Evolutionary conservation across 345 rosid genomes (phyloP), one percentile per base, ranked within the genome.

Genomic region (Populus euphratica): DNA sequence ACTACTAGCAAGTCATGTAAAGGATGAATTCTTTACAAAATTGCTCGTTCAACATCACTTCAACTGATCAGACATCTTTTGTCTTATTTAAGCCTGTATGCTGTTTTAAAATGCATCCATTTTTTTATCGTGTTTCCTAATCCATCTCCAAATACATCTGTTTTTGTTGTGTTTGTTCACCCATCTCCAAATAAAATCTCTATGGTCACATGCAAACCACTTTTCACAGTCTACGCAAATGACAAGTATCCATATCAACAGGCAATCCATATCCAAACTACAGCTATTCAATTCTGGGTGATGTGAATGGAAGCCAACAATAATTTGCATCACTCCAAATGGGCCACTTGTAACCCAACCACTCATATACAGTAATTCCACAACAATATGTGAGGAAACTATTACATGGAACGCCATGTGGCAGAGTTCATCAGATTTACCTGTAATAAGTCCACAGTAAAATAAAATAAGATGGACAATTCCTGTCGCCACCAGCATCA

Each of bases 341-440:
- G 61, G 47, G 77, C 79, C 86, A 81, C 78, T 79, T 78, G 59
- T 73, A 75, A 73, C 79, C 61, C 65, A 61, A 66, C 69, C 70
- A 72, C 63, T 75, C 79, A 75, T 33, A 43, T 18, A 69, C 54
- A 14, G 33, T 39, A 76, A 74, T 52, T 72, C 80, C 81, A 81
- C 63, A 77, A 81, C 35, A 67, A 49, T 61, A 86, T 41, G 56
- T 33, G 75, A 76, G 73, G 75, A 11, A 38, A 83, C 63, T 39
- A 84, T 67, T 82, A 86, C 72, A 70, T 64, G 69, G 79, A 74
- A 84, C 81, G 69, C 80, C 81, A 43, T 50, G 73, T 76, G 77
- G 78, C 80, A 85, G 69, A 54, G 74, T 64, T 73, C 76, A 78
- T 81, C 84, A 69, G 61, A 73, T 79, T 87, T 90, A 90, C 92